Evolutionary conservation across 1,284 basidiomycete genomes (phyloP).

Genomic region (Boletus sp.): DNA sequence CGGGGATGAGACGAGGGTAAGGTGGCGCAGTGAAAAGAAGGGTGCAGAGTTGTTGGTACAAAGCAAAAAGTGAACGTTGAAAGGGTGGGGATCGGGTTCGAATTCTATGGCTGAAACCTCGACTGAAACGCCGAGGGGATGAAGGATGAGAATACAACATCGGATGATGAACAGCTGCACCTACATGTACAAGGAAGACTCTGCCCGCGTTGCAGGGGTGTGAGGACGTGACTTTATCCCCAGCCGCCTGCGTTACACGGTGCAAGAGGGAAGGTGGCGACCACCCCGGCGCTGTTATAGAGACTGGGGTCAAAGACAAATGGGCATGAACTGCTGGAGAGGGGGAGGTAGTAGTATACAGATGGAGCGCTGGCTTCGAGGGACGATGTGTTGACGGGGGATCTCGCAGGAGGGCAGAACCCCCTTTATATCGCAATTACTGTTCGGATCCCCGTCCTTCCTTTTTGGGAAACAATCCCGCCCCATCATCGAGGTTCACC

Average conservation of each 20-base stretch:
- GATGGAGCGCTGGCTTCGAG: neutral
- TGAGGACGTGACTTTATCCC: neutral
- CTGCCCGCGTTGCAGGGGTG: slow-evolving; percentile 10
- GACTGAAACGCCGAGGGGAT: neutral
- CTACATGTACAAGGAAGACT: neutral
- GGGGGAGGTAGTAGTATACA: neutral
- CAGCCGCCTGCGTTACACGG: neutral
- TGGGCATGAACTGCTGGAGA: neutral
- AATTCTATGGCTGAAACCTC: neutral
- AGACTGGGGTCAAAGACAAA: neutral
- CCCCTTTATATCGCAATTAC: slow-evolving; percentile 14
- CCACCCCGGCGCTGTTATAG: neutral
- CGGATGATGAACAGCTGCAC: neutral
- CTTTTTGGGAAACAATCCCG: neutral
- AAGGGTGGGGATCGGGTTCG: neutral
- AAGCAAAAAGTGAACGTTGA: slow-evolving; percentile 3
- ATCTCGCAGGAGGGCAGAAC: slow-evolving; percentile 2
- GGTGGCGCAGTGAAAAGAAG: too few relatives aligned
- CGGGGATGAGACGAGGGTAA: neutral
- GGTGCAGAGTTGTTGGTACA: neutral
- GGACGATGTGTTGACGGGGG: neutral
- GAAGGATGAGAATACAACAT: neutral
- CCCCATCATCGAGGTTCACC: neutral
- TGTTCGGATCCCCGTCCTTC: slow-evolving; percentile 11
- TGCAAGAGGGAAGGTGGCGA: slow-evolving; percentile 3